Evolutionary conservation across 169 alveolate species (phyloP).

Genomic region (Plasmodium gallinaceum): DNA sequence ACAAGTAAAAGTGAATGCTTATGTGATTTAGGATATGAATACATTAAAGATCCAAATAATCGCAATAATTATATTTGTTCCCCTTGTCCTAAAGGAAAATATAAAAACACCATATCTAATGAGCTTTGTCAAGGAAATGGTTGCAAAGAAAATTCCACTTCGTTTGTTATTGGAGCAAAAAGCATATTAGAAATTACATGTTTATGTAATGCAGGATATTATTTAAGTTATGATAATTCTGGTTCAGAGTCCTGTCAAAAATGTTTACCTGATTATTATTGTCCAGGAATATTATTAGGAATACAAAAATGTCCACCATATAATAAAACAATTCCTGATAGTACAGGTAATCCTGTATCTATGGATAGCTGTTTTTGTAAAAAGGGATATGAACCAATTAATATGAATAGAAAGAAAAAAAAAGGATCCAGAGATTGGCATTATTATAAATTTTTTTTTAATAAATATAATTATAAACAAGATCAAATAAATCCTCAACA

Average conservation of each 20-base stretch:
- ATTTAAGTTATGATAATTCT: slow-evolving; percentile 1
- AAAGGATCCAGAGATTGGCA: slow-evolving; percentile 22
- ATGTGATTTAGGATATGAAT: slow-evolving; percentile 81
- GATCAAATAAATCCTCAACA: slow-evolving; percentile 30
- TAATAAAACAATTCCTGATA: slow-evolving; percentile 11
- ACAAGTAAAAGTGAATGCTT: slow-evolving; percentile 67
- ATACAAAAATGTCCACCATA: slow-evolving; percentile 55
- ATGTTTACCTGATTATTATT: slow-evolving; percentile 28
- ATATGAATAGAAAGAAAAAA: slow-evolving; percentile 19
- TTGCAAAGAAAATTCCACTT: slow-evolving; percentile 76
- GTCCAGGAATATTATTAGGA: slow-evolving; percentile 12
- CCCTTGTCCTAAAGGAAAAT: slow-evolving; percentile 75
- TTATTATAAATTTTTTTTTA: slow-evolving; percentile 47
- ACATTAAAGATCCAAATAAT: slow-evolving; percentile 35
- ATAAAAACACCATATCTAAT: slow-evolving; percentile 77
- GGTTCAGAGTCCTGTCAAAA: slow-evolving; percentile 3
- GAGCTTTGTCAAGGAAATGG: slow-evolving; percentile 77
- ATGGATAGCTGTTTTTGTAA: slow-evolving; percentile 64
- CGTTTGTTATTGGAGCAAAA: slow-evolving; percentile 73
- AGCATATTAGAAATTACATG: slow-evolving; percentile 73
- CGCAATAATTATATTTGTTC: slow-evolving; percentile 41
- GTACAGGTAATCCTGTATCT: slow-evolving; percentile 14
- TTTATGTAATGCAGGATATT: slow-evolving; percentile 77
- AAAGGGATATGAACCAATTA: slow-evolving; percentile 74
- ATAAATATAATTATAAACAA: slow-evolving; percentile 6